Percentiles rank a stretch among this genome's conserved stretches.
Evolutionary conservation across 169 alveolate species (phyloP).

Genomic region (Plasmodium relictum): DNA sequence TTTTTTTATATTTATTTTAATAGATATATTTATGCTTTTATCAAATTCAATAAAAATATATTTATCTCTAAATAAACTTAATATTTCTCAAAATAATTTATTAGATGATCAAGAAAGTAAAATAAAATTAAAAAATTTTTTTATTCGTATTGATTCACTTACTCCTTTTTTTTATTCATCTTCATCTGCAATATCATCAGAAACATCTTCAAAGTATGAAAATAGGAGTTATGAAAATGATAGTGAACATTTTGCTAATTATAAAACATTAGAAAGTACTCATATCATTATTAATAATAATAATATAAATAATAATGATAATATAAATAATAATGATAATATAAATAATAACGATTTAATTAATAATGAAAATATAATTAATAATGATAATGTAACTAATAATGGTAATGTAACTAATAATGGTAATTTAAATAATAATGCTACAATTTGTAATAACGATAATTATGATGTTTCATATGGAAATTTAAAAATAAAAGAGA

Average conservation of each 20-base stretch:
- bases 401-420: neutral
- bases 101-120: neutral
- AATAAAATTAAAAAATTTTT: constrained; percentile 4
- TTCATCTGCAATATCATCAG: neutral
- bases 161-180: constrained; percentile 26
- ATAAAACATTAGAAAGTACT: no score
- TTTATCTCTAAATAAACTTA: neutral
- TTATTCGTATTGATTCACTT: constrained; percentile 12
- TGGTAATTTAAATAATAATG: no score
- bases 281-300: no score
- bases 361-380: neutral
- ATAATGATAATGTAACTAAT: neutral
- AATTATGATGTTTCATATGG: neutral
- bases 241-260: no score
- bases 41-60: constrained; percentile 28
- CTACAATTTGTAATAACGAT: no score
- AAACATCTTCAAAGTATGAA: no score
- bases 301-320: no score
- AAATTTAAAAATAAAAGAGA: neutral
- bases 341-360: no score
- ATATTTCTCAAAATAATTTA: neutral
- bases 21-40: constrained; percentile 44
- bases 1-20: constrained; percentile 24
- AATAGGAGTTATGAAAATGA: no score
- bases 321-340: no score